phyloP scores from a whole-genome alignment of 345 rosid species.

The Eucalyptus regnans region DNA sequence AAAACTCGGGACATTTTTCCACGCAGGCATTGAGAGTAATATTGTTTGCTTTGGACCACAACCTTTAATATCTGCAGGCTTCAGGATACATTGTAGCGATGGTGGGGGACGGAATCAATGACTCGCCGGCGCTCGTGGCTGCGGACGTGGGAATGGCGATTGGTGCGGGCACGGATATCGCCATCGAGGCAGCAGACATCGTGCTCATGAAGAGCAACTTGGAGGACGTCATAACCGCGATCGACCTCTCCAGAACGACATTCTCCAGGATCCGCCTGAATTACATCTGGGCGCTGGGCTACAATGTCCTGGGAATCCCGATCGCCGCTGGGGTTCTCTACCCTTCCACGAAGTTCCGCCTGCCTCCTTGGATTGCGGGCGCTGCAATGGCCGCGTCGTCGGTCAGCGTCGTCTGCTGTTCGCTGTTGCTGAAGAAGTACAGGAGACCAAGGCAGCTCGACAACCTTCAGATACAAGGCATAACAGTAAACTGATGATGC shows the following conservation, averaged over 20 bases:
- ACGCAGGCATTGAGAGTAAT: not conserved
- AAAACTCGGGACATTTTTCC: not conserved
- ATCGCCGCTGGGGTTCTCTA: constrained; percentile 83
- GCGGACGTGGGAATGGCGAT: constrained; percentile 98
- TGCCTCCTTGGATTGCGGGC: constrained; percentile 98
- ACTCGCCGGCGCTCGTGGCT: constrained; percentile 89
- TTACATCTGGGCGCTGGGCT: constrained; percentile 95
- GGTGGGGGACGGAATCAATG: constrained; percentile 97
- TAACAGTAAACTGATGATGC: constrained; percentile 25
- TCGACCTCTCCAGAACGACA: constrained; percentile 77
- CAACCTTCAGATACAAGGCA: constrained; percentile 38
- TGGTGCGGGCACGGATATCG: constrained; percentile 93
- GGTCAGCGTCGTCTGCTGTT: constrained; percentile 86
- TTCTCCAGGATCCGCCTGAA: constrained; percentile 76
- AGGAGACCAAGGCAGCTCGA: constrained; percentile 56
- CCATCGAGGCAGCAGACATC: constrained; percentile 94
- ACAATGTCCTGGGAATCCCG: constrained; percentile 77
- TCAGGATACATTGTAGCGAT: constrained; percentile 66
- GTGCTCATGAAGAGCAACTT: constrained; percentile 91
- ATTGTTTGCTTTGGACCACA: not conserved
- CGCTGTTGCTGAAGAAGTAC: constrained; percentile 67
- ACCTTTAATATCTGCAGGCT: constrained; percentile 24
- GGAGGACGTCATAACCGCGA: constrained; percentile 92
- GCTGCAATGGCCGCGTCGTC: constrained; percentile 99
- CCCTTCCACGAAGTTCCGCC: constrained; percentile 50